Evolutionary conservation across 2,329 filamentous ascomycete species (phyloP).

Genomic region (Neodidymelliopsis sp.): DNA sequence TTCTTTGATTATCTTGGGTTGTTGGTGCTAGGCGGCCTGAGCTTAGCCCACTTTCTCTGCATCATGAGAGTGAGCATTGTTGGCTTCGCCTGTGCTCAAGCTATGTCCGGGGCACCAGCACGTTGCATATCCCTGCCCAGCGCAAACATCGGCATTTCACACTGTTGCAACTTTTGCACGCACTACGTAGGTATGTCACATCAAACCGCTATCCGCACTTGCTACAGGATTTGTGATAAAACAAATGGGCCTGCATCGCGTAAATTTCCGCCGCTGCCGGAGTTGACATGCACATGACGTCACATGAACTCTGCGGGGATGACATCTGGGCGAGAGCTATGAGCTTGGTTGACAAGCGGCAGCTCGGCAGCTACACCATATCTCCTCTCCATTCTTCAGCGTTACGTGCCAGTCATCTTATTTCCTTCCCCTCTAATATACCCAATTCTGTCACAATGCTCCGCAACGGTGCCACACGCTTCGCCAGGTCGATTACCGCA

Average conservation of each 20-base stretch:
- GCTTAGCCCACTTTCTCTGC: too few species aligned
- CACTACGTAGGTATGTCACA: not conserved
- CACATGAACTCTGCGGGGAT: slow-evolving; percentile 14
- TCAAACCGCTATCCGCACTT: not conserved
- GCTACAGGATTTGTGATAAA: not conserved
- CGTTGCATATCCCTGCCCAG: too few species aligned
- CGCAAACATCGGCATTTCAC: too few species aligned
- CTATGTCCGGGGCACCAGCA: too few species aligned
- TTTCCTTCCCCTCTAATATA: slow-evolving; percentile 5
- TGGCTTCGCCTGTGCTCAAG: too few species aligned
- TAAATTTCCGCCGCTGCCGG: slow-evolving; percentile 11
- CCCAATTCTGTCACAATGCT: slow-evolving; percentile 46
- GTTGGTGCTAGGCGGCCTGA: too few species aligned
- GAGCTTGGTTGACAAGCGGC: slow-evolving; percentile 17
- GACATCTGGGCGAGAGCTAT: slow-evolving; percentile 10
- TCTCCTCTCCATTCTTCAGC: slow-evolving; percentile 7
- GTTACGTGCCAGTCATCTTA: not conserved
- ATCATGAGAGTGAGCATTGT: too few species aligned
- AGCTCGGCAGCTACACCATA: slow-evolving; percentile 1
- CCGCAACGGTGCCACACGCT: slow-evolving; percentile 54
- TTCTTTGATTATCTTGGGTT: too few species aligned
- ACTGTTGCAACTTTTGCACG: too few species aligned
- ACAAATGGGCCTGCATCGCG: not conserved
- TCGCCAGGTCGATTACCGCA: slow-evolving; percentile 48
- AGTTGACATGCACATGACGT: slow-evolving; percentile 18